Evolutionary conservation across 2,329 filamentous ascomycete genomes (phyloP), one percentile per base, ranked within the genome.

Genomic region (Furcasterigmium sp.): DNA sequence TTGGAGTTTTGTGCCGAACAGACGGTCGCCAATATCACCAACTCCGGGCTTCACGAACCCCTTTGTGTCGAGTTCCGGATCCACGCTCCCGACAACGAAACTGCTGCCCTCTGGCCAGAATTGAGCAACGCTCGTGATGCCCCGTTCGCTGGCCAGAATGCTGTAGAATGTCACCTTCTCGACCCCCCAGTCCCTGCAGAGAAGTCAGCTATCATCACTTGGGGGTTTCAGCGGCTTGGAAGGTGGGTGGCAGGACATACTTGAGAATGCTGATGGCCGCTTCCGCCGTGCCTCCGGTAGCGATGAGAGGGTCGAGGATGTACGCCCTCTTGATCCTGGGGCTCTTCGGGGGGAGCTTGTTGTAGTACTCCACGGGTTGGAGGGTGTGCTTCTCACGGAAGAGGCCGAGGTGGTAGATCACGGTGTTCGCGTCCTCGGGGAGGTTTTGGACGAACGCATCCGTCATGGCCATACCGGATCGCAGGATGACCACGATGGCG

Each of bases 341-440:
- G 8, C 41, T 40, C 35, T 46, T 53, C 11, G 41, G 48, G 20
- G 80, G 79, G 25, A 84, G 70, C 58, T 84, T 84, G 64, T 84
- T 84, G 68, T 85, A 85, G 69, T 85, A 84, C 61, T 84, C 81
- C 30, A 85, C 79, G 2, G 81, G 78, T 52, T 81, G 73, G 23
- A 84, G 70, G 30, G 78, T 78, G 42, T 71, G 69, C 49, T 75
- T 77, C 57, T 84, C 80, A 52, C 80, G 77, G 65, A 81, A 85
- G 50, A 85, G 74, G 41, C 82, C 82, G 3, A 86, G 73, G 56
- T 86, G 82, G 62, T 85, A 79, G 51, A 85, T 53, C 13, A 53
- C 51, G 14, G 49, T 49, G 17, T 59, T 51, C 1, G 55, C 51
- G 17, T 58, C 53, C 21, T 43, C 54, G 30, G 49, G 52, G 42